Conservation (phyloP, 2,329 filamentous ascomycete genomes). For the Trichoderma sp. region DNA sequence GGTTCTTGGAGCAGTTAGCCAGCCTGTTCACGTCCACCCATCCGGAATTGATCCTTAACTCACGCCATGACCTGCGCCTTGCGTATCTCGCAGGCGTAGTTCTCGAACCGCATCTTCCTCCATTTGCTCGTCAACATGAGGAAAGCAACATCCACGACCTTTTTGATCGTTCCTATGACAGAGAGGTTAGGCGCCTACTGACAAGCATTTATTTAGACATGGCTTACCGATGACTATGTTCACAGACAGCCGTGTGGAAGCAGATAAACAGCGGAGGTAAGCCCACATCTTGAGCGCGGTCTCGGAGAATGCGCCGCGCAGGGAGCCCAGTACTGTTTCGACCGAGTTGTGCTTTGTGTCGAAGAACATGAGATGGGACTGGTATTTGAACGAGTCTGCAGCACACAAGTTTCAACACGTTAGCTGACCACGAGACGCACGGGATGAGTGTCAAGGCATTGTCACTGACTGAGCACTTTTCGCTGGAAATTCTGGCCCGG, state of each 20-base stretch:
- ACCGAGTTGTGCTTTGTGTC: conserved; percentile 77
- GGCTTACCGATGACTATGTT: conserved; percentile 65
- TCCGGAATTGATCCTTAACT: conserved; percentile 37
- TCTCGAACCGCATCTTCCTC: conserved; percentile 49
- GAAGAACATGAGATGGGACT: conserved; percentile 81
- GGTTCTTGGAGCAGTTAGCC: conserved; percentile 51
- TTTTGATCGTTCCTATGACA: conserved; percentile 61
- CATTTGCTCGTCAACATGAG: conserved; percentile 62
- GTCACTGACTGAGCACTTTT: conserved; percentile 68
- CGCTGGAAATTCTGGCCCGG: conserved; percentile 79
- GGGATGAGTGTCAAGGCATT: neutral
- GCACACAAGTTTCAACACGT: conserved; percentile 33
- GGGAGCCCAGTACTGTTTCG: conserved; percentile 69
- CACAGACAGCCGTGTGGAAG: conserved; percentile 56
- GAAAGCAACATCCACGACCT: conserved; percentile 65
- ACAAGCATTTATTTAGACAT: no score
- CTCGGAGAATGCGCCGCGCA: conserved; percentile 74
- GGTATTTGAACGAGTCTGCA: conserved; percentile 75
- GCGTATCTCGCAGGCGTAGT: conserved; percentile 62
- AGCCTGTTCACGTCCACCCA: conserved; percentile 4
- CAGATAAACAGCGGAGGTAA: conserved; percentile 61
- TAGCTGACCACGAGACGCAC: neutral
- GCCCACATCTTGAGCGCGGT: conserved; percentile 75
- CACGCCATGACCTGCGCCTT: conserved; percentile 64
- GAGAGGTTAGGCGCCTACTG: neutral